phyloP scores from a whole-genome alignment of 2,329 filamentous ascomycete species.

The Talaromyces atroroseus region DNA sequence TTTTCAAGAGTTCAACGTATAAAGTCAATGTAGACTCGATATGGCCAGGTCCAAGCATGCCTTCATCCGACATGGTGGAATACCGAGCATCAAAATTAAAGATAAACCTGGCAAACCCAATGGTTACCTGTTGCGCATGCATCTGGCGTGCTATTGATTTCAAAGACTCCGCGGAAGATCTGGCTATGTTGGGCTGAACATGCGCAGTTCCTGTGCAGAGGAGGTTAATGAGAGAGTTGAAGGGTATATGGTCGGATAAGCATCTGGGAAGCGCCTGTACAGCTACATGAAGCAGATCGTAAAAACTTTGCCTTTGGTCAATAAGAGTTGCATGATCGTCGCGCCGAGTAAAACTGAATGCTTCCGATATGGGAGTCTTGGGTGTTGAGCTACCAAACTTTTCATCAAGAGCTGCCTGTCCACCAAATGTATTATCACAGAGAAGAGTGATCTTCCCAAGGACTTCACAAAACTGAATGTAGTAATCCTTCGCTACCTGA shows the following conservation, averaged over 20 bases:
- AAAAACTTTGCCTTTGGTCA: slow-evolving; percentile 90
- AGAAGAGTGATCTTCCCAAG: slow-evolving; percentile 92
- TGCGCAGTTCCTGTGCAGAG: slow-evolving; percentile 96
- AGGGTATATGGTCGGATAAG: slow-evolving; percentile 80
- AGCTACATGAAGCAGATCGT: slow-evolving; percentile 89
- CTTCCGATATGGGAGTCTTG: slow-evolving; percentile 91
- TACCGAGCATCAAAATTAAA: slow-evolving; percentile 98
- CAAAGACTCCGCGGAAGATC: slow-evolving; percentile 83
- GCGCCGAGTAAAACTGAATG: slow-evolving; percentile 80
- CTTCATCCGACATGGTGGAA: slow-evolving; percentile 95
- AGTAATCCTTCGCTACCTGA: slow-evolving; percentile 76
- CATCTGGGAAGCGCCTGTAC: slow-evolving; percentile 95
- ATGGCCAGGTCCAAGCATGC: slow-evolving; percentile 87
- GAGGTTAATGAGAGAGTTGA: slow-evolving; percentile 89
- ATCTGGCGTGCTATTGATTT: slow-evolving; percentile 93
- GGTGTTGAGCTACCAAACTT: slow-evolving; percentile 83
- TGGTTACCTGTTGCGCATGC: slow-evolving; percentile 90
- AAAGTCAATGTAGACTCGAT: slow-evolving; percentile 90
- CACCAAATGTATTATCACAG: slow-evolving; percentile 94
- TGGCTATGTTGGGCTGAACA: slow-evolving; percentile 84
- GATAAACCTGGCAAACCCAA: slow-evolving; percentile 94
- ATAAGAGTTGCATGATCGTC: slow-evolving; percentile 68
- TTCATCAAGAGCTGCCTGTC: slow-evolving; percentile 89
- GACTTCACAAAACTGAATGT: slow-evolving; percentile 88
- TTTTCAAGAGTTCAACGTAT: slow-evolving; percentile 88